Evolutionary conservation across 192 early-diverging fungal genomes (phyloP), one percentile per base, ranked within the genome.

Genomic region (Coemansia sp.): DNA sequence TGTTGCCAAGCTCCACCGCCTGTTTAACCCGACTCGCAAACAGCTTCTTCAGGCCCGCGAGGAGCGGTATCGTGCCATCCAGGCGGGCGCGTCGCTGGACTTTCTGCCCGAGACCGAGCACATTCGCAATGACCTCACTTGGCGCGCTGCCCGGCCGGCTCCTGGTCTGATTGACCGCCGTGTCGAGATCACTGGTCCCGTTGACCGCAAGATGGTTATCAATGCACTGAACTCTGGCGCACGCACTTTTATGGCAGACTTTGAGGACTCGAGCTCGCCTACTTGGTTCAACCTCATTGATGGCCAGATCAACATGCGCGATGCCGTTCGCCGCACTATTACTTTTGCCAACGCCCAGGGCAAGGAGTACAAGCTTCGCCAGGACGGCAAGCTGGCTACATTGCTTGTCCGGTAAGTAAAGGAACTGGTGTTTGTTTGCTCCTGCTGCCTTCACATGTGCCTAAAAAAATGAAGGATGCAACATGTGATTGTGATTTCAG

Each of bases 131-230:
- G 92, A 97, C 80, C 86, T 89, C 50, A 93, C 89, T 44, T 98
- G 95, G 97, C 89, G 88, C 65, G 95, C 89, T 8, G 95, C 97
- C 50, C 76, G 78, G 43, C 97, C 95, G 67, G 95, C 95, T 13
- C 97, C 95, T 5, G 95, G 95, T 3, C 84, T 98, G 39, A 83
- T 89, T 27, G 95, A 97, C 80, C 90, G 97, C 52, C 90, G 95
- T 62, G 95, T 98, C 64, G 97, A 98, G 84, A 98, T 98, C 83
- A 98, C 95, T 47, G 95, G 97, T 27, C 97, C 97, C 8, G 95
- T 97, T 50, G 95, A 97, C 86, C 91, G 97, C 78, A 98, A 98
- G 86, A 98, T 98, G 97, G 95, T 98, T 76, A 98, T 98, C 86
- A 98, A 98, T 72, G 97, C 97, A 49, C 89, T 98, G 74, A 98